Base-by-base conservation (phyloP, 441 rosid genomes). In the Dalechampia spathulata region DNA sequence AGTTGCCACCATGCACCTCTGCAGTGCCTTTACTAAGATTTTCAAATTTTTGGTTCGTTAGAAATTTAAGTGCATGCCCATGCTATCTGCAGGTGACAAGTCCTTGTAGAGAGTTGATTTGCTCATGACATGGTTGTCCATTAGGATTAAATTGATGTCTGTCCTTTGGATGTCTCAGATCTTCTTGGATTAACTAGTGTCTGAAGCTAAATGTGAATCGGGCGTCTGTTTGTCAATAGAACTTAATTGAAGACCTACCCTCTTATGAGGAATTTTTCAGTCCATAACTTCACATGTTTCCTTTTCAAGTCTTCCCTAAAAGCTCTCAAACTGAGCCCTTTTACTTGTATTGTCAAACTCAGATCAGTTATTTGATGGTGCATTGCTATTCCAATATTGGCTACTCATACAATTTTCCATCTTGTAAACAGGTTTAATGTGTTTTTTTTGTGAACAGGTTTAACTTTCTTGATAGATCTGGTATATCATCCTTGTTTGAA, bases 391-490 rank as follows among this genome's bases (percentile, higher is more conserved):
- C 3, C n/a, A 8, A 28, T 30, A 36, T 21, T 40, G 25, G 12
- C 19, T 64, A 17, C 42, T 58, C 25, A 50, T 61, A 20, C 22
- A 22, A 4, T 57, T 13, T 30, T 19, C 49, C 46, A 49, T 73
- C 43, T 63, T 68, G 55, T 47, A 37, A 52, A 65, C 93, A 93
- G 99, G 83, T 93, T 77, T 73, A 90, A 76, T n/a, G n/a, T n/a
- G n/a, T n/a, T n/a, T n/a, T 32, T 62, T 43, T 63, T 68, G 55
- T 47, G 34, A 52, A 65, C 93, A 93, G 99, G 83, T 93, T 77
- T 73, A 90, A 76, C 70, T 93, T 85, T 74, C 77, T 93, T 73
- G 85, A 87, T 71, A 90, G 80, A 72, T 90, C 93, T 54, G 99
- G 99, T 55, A 55, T 90, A 71, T 83, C 97, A 27, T 75, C 96